Evolutionary conservation across 306 rosid genomes (phyloP), one percentile per base, ranked within the genome.

Genomic region (Cercis canadensis): DNA sequence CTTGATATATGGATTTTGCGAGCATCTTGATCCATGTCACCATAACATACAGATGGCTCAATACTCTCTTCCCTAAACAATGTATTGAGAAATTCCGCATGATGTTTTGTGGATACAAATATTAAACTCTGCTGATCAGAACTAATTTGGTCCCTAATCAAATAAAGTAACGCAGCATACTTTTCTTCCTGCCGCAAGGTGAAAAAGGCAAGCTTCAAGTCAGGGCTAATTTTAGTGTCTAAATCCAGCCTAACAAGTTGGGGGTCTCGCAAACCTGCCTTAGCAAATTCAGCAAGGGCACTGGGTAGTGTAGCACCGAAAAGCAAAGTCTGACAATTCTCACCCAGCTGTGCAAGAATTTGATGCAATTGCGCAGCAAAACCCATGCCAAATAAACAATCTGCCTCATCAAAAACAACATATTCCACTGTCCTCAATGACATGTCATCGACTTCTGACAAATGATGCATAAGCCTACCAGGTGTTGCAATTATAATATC

Each of bases 1-100:
- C 76, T 90, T 2, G 94, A 74, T 67, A 93, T 76, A 58, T 93
- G 86, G 67, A 90, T 88, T 67, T 90, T 89, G 63, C 97, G 96
- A 74, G 98, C 97, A 84, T 93, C 98, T n/a, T 89, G 96, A 76
- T 93, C 98, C 98, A 93, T 93, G 64, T 89, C 97, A 37, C 97
- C 97, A 67, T 93, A 93, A 76, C 96, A 93, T 13, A 93, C 92
- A 69, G 97, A 93, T 11, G 96, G 92, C 82, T 80, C 92, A 33
- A 90, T 85, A 57, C 96, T 96, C 83, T 93, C 98, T 76, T 76
- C 84, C 40, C 79, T 84, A 74, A 89, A 90, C 92, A 93, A 73
- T 1, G 58, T 32, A 57, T 87, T 93, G 41, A 93, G 83, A 31
- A 93, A 93, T 82, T 93, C 98, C 10, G 82, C 98, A 46, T 93